Percentiles rank a stretch among this genome's conserved stretches.
Evolutionary conservation across 768 basidiomycete genomes (phyloP).

Genomic region (Tricholoma hemisulphureum): DNA sequence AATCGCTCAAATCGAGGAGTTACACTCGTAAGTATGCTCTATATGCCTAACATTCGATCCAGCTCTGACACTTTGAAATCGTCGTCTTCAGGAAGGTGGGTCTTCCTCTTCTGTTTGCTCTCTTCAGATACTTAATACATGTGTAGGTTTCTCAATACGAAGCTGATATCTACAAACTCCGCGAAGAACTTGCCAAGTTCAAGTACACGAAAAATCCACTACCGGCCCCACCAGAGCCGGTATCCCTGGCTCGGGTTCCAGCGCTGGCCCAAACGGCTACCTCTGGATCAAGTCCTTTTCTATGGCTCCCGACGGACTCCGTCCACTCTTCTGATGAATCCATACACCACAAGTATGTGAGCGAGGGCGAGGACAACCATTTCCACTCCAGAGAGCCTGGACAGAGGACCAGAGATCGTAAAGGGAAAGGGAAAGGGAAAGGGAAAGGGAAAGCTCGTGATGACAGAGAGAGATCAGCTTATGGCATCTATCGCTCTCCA

Average conservation of each 20-base stretch:
- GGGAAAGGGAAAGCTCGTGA: slow-evolving; percentile 1
- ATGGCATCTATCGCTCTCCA: neutral
- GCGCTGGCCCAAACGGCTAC: slow-evolving; percentile 35
- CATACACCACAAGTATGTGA: neutral
- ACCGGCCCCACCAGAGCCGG: slow-evolving; percentile 54
- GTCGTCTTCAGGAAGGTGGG: slow-evolving; percentile 17
- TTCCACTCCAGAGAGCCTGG: neutral
- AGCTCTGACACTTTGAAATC: neutral
- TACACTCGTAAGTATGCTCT: slow-evolving; percentile 29
- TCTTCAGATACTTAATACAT: neutral
- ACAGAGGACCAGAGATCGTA: neutral
- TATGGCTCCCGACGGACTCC: neutral
- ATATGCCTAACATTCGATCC: neutral
- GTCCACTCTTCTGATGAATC: neutral
- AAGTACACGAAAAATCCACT: slow-evolving; percentile 47
- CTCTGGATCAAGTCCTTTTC: slow-evolving; percentile 1
- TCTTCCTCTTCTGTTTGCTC: neutral
- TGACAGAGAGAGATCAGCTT: neutral
- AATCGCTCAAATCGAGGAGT: slow-evolving; percentile 28
- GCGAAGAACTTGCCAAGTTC: slow-evolving; percentile 26
- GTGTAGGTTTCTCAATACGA: slow-evolving; percentile 26
- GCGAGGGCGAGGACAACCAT: neutral
- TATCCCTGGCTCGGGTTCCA: slow-evolving; percentile 45
- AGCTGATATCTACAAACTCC: slow-evolving; percentile 36
- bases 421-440: slow-evolving; percentile 2